A percentile compares a stretch with the other conserved stretches of the same genome.
phyloP scores from a whole-genome alignment of 1,284 basidiomycete genomes.

The Schizopora paradoxa region DNA sequence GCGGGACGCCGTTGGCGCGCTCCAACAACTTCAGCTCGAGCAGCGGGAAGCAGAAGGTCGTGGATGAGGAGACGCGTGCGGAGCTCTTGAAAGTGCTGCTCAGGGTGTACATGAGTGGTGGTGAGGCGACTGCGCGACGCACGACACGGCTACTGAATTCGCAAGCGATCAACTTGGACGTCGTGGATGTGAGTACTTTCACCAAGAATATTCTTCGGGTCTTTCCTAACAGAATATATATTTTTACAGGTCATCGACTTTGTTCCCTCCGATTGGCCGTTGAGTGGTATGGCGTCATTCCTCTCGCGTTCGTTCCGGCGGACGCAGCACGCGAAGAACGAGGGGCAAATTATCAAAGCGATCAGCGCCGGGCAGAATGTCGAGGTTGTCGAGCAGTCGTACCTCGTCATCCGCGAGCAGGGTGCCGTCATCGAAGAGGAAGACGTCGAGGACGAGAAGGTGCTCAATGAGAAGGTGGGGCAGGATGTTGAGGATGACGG shows the following conservation, averaged over 20 bases:
- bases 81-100: constrained; percentile 65
- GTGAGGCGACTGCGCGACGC: constrained; percentile 43
- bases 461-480: constrained; percentile 18
- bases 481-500: constrained; percentile 12
- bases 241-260: constrained; percentile 57
- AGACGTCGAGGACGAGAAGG: constrained; percentile 37
- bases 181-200: constrained; percentile 54
- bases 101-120: constrained; percentile 75
- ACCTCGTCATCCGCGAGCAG: constrained; percentile 50
- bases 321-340: constrained; percentile 64
- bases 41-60: constrained; percentile 31
- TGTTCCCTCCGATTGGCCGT: constrained; percentile 72
- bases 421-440: constrained; percentile 66
- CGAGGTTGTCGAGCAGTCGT: constrained; percentile 50
- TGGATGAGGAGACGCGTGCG: constrained; percentile 51
- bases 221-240: constrained; percentile 9
- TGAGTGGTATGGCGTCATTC: constrained; percentile 70
- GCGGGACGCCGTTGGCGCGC: no score
- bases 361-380: constrained; percentile 69
- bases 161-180: constrained; percentile 75
- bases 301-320: constrained; percentile 72
- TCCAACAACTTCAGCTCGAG: no score
- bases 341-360: constrained; percentile 68
- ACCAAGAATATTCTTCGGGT: not conserved
- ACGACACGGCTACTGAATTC: constrained; percentile 70